A percentile compares a stretch with the other conserved stretches of the same genome.
These are phyloP conservation scores for Chondrostereum purpureum DNA, from an alignment of 1,284 basidiomycete species.

Conservation along the genomic window DNA sequence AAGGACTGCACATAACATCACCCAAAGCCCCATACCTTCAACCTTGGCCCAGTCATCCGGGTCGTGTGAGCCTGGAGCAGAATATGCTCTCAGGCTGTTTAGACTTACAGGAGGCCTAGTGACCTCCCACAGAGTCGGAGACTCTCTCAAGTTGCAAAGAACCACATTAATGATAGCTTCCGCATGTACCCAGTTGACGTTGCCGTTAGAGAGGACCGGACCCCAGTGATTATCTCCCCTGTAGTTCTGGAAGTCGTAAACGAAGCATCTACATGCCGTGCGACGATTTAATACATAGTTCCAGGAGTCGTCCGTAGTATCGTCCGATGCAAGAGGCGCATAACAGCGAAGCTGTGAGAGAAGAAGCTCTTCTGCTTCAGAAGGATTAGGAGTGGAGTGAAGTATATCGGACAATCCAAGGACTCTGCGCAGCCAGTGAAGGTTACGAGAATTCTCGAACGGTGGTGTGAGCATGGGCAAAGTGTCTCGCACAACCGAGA, in stretches of 20 bases:
- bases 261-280: conserved; percentile 43
- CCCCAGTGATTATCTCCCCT: conserved; percentile 43
- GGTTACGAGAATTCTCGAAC: background rate
- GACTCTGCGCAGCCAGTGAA: background rate
- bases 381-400: background rate
- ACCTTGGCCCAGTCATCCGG: conserved; percentile 62
- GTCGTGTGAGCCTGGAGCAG: conserved; percentile 34
- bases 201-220: conserved; percentile 37
- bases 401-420: background rate
- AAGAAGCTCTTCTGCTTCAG: background rate
- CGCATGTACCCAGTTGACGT: conserved; percentile 56
- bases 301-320: conserved; percentile 17
- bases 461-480: background rate
- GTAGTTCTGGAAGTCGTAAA: conserved; percentile 63
- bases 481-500: background rate
- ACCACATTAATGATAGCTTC: conserved; percentile 54
- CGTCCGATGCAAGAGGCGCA: conserved; percentile 14
- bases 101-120: conserved; percentile 42
- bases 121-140: conserved; percentile 29
- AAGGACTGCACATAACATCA: background rate
- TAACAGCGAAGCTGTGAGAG: conserved; percentile 15
- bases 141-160: conserved; percentile 49
- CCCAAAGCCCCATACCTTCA: conserved; percentile 35
- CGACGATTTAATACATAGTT: conserved; percentile 29
- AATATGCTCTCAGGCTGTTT: conserved; percentile 43